Evolutionary conservation across 495 filamentous ascomycete species (phyloP).

Genomic region (Physcia stellaris): DNA sequence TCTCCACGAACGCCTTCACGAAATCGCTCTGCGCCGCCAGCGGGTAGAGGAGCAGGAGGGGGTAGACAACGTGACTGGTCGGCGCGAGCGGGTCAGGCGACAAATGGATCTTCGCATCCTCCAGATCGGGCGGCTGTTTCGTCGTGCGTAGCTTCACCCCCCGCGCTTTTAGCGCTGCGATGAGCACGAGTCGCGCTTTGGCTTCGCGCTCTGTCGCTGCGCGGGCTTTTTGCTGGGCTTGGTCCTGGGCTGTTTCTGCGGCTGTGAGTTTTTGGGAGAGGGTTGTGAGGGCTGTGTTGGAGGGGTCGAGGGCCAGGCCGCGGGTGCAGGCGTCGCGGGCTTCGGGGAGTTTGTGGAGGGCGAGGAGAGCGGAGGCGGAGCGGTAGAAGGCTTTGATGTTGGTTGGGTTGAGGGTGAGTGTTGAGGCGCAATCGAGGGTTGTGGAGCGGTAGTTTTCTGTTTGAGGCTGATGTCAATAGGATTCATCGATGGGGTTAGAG

Average conservation of each 20-base stretch:
- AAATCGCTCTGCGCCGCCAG: constrained; percentile 70
- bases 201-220: constrained; percentile 37
- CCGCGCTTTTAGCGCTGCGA: constrained; percentile 60
- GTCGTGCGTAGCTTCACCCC: constrained; percentile 53
- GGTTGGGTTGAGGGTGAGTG: constrained; percentile 57
- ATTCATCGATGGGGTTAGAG: not conserved
- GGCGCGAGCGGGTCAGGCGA: constrained; percentile 61
- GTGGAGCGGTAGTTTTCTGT: constrained; percentile 72
- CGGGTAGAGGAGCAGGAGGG: constrained; percentile 73
- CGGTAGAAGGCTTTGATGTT: constrained; percentile 89
- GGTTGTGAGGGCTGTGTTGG: constrained; percentile 41
- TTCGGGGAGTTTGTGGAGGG: constrained; percentile 57
- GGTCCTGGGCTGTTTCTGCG: constrained; percentile 27
- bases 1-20: constrained; percentile 71
- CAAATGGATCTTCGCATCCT: constrained; percentile 57
- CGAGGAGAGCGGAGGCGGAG: constrained; percentile 58
- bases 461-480: no score
- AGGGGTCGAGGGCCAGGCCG: constrained; percentile 54
- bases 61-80: constrained; percentile 56
- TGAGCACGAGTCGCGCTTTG: constrained; percentile 45
- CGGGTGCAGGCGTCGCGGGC: constrained; percentile 60
- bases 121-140: constrained; percentile 64
- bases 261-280: constrained; percentile 41
- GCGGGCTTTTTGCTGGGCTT: constrained; percentile 18
- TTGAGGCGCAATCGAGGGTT: constrained; percentile 67